Conservation (phyloP, 2,329 filamentous ascomycete genomes). For the Coniochaeta sp. region DNA sequence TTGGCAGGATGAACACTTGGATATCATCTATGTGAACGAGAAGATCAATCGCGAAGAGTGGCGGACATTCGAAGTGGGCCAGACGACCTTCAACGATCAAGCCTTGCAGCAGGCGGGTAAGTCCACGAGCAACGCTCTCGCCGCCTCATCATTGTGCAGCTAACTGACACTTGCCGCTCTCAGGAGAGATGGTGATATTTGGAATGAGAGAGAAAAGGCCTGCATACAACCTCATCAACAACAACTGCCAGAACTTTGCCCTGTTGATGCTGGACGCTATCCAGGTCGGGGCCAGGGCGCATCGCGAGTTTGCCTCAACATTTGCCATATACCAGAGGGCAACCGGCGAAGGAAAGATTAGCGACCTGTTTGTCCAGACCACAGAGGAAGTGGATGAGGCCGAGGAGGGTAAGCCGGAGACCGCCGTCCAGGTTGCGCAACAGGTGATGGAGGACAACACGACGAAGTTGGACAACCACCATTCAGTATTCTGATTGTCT, state of each 20-base stretch:
- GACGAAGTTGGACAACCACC: slow-evolving; percentile 37
- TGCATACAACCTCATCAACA: slow-evolving; percentile 51
- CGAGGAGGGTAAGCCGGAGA: slow-evolving; percentile 18
- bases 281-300: slow-evolving; percentile 34
- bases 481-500: slow-evolving; percentile 14
- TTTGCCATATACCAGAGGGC: slow-evolving; percentile 45
- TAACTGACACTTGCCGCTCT: too few relatives aligned
- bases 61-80: slow-evolving; percentile 43
- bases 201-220: slow-evolving; percentile 40
- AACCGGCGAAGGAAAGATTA: slow-evolving; percentile 40
- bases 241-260: slow-evolving; percentile 54
- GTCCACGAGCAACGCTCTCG: too few relatives aligned
- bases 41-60: slow-evolving; percentile 37
- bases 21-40: slow-evolving; percentile 51
- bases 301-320: slow-evolving; percentile 45
- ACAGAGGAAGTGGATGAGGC: slow-evolving; percentile 22
- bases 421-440: slow-evolving; percentile 40
- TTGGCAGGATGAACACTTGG: slow-evolving; percentile 42
- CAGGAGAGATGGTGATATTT: slow-evolving; percentile 46
- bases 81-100: slow-evolving; percentile 48
- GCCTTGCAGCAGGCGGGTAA: slow-evolving; percentile 40
- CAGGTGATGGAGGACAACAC: slow-evolving; percentile 49
- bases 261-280: slow-evolving; percentile 46
- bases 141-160: not conserved
- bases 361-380: slow-evolving; percentile 39